A percentile compares a stretch with the other conserved stretches of the same genome.
Conservation (phyloP, 331 rosid species). For the Spiraea crenata region DNA sequence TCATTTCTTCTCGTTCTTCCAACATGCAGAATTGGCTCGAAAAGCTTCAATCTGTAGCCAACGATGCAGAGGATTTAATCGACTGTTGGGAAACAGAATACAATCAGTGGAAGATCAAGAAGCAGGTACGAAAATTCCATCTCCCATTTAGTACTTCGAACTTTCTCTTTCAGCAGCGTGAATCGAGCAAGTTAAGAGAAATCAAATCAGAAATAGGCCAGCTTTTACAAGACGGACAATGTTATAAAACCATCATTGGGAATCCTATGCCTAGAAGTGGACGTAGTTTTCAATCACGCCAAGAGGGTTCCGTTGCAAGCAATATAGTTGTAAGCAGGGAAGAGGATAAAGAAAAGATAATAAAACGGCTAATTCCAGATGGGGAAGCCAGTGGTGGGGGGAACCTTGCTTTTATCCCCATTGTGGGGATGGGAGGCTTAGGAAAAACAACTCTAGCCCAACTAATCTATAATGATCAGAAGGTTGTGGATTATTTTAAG, state of each 20-base stretch:
- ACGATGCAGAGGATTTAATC: slow-evolving; percentile 15
- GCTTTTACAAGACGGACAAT: background rate
- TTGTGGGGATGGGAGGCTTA: slow-evolving; percentile 20
- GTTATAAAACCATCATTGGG: background rate
- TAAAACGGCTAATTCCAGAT: slow-evolving; percentile 2
- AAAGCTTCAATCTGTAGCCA: slow-evolving; percentile 5
- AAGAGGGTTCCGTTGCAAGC: slow-evolving; percentile 8
- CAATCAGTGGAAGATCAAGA: slow-evolving; percentile 1
- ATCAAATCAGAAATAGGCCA: background rate
- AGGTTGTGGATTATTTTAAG: background rate
- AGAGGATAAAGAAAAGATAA: slow-evolving; percentile 3
- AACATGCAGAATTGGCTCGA: background rate
- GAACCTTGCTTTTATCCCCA: slow-evolving; percentile 5
- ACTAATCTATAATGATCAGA: background rate
- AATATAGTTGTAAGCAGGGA: slow-evolving; percentile 2
- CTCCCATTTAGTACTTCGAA: background rate
- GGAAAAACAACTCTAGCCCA: slow-evolving; percentile 25
- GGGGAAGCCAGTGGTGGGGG: background rate
- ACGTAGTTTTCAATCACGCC: background rate
- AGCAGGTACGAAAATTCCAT: slow-evolving; percentile 10
- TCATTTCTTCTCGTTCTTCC: background rate
- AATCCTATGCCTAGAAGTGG: background rate
- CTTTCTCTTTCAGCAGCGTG: background rate
- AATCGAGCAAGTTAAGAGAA: background rate
- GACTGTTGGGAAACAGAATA: slow-evolving; percentile 1